These are phyloP conservation scores for Ochromonadaceae sp. DNA, from an alignment of 352 stramenopile genomes.

Conservation along the genomic window DNA sequence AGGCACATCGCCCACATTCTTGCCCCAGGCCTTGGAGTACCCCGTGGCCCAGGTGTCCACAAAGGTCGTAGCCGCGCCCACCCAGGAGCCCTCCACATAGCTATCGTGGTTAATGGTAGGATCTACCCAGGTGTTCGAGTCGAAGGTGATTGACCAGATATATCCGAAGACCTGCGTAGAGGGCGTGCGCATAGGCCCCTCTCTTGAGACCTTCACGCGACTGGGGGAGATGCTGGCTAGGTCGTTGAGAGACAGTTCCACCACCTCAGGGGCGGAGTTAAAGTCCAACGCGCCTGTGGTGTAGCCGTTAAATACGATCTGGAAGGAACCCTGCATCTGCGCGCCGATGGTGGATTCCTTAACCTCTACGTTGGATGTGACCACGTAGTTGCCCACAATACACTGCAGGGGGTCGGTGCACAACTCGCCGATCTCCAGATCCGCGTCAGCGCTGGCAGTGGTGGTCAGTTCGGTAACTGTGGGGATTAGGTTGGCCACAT, in stretches of 20 bases:
- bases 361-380: constrained; percentile 34
- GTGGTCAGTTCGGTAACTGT: constrained; percentile 25
- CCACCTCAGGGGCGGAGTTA: constrained; percentile 50
- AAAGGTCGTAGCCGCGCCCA: constrained; percentile 50
- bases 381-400: constrained; percentile 15
- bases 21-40: constrained; percentile 88
- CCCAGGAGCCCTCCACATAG: constrained; percentile 73
- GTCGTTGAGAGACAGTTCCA: constrained; percentile 71
- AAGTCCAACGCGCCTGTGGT: constrained; percentile 71
- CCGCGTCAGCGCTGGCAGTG: constrained; percentile 25
- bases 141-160: constrained; percentile 78
- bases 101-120: constrained; percentile 63
- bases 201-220: constrained; percentile 57
- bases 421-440: neutral
- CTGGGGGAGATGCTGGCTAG: constrained; percentile 76
- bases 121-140: constrained; percentile 72
- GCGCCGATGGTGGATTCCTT: constrained; percentile 60
- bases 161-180: constrained; percentile 58
- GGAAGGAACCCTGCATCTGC: constrained; percentile 68
- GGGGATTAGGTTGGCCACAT: constrained; percentile 44
- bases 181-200: constrained; percentile 27
- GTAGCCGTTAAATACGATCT: constrained; percentile 78
- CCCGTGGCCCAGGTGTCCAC: constrained; percentile 73
- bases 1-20: constrained; percentile 73
- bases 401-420: neutral